These are phyloP conservation scores for Clausena lansium DNA, from an alignment of 345 rosid species.

Conservation along the genomic window DNA sequence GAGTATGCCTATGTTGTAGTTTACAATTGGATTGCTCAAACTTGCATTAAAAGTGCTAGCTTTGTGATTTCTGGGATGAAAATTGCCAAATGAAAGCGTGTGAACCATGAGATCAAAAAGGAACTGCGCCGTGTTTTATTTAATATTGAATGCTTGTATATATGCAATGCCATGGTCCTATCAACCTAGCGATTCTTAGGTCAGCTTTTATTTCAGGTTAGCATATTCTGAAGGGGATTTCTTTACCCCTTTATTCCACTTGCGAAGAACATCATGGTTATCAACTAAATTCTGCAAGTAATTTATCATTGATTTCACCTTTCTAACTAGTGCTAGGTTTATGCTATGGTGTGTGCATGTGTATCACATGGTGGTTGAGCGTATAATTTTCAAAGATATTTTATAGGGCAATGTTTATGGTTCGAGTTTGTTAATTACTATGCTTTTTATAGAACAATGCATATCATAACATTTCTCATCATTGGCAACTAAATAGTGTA, in stretches of 20 bases:
- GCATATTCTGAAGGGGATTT: too few relatives aligned
- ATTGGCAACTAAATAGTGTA: not conserved
- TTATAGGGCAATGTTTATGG: not conserved
- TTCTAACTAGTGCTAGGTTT: not conserved
- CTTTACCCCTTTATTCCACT: conserved; percentile 18
- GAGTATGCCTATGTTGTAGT: too few relatives aligned
- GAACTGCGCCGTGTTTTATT: too few relatives aligned
- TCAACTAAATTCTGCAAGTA: conserved; percentile 74
- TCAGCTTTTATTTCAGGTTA: too few relatives aligned
- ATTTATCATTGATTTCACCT: not conserved
- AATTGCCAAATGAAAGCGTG: too few relatives aligned
- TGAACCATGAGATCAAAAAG: too few relatives aligned
- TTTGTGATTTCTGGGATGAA: too few relatives aligned
- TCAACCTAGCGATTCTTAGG: too few relatives aligned
- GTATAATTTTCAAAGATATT: not conserved
- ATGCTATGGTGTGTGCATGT: not conserved
- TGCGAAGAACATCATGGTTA: conserved; percentile 84
- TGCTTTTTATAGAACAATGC: not conserved
- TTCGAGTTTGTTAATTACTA: not conserved
- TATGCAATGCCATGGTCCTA: too few relatives aligned
- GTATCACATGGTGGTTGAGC: not conserved
- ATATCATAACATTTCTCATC: not conserved
- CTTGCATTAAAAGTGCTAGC: too few relatives aligned
- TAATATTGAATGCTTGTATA: too few relatives aligned
- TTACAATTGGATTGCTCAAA: too few relatives aligned